Conservation (phyloP, 176 grass and related monocot species). For the Rhynchospora pubera region DNA sequence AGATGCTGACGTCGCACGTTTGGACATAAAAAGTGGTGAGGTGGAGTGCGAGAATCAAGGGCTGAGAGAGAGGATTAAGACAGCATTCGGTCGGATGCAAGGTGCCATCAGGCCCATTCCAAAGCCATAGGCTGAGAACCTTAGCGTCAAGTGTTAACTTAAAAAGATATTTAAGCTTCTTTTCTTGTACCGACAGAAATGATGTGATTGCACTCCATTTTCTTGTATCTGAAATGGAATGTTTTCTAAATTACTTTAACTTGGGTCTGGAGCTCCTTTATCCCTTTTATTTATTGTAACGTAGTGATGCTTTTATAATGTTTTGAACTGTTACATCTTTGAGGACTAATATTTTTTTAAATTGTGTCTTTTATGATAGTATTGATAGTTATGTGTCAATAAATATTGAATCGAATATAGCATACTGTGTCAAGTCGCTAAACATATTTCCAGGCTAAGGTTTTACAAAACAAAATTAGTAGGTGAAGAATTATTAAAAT, state of each 20-base stretch:
- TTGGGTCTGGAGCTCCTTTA: background rate
- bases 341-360: background rate
- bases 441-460: too few relatives aligned
- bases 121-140: background rate
- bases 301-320: background rate
- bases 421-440: too few relatives aligned
- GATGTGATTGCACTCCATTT: background rate
- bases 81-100: conserved; percentile 57
- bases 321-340: background rate
- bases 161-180: background rate
- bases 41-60: conserved; percentile 57
- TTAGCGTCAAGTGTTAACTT: background rate
- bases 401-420: too few relatives aligned
- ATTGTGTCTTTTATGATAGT: background rate
- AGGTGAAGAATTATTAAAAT: too few relatives aligned
- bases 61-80: conserved; percentile 65
- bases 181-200: background rate
- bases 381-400: too few relatives aligned
- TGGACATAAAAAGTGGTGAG: conserved; percentile 63
- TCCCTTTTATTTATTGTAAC: background rate
- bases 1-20: conserved; percentile 47
- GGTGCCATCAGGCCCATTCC: conserved; percentile 69
- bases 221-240: background rate
- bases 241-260: background rate
- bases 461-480: too few relatives aligned